A percentile compares a stretch with the other conserved stretches of the same genome.
Conservation (phyloP, 129 eudicot species). For the Centella asiatica region DNA sequence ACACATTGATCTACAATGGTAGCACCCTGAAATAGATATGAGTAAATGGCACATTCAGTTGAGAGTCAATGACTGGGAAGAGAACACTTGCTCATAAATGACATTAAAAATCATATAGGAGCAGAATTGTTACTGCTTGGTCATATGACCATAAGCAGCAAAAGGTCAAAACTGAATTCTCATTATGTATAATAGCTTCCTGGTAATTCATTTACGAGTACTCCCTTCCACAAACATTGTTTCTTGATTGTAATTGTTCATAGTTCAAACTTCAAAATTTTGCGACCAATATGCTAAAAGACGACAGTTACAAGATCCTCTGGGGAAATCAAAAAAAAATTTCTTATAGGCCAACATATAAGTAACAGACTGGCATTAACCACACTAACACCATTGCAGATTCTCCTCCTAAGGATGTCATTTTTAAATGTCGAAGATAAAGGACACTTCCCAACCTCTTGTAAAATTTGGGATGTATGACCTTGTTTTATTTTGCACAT, state of each 20-base stretch:
- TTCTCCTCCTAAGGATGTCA: not conserved
- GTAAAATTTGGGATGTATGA: not conserved
- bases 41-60: not conserved
- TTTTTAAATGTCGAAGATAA: not conserved
- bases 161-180: too few species aligned
- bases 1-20: constrained; percentile 28
- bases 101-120: not conserved
- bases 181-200: too few species aligned
- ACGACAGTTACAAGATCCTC: not conserved
- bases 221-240: not conserved
- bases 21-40: constrained; percentile 24
- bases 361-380: not conserved
- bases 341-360: not conserved
- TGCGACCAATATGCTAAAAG: not conserved
- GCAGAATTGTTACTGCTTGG: not conserved
- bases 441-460: not conserved
- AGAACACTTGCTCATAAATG: not conserved
- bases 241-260: not conserved
- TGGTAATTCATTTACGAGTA: too few species aligned
- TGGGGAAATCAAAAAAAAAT: not conserved
- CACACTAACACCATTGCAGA: not conserved
- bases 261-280: not conserved
- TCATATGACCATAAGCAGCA: too few species aligned
- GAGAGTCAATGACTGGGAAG: not conserved
- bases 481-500: too few species aligned